Percentiles rank a stretch among this genome's conserved stretches.
phyloP scores from a whole-genome alignment of 2,329 filamentous ascomycete genomes.

The Sarocladium strictum region DNA sequence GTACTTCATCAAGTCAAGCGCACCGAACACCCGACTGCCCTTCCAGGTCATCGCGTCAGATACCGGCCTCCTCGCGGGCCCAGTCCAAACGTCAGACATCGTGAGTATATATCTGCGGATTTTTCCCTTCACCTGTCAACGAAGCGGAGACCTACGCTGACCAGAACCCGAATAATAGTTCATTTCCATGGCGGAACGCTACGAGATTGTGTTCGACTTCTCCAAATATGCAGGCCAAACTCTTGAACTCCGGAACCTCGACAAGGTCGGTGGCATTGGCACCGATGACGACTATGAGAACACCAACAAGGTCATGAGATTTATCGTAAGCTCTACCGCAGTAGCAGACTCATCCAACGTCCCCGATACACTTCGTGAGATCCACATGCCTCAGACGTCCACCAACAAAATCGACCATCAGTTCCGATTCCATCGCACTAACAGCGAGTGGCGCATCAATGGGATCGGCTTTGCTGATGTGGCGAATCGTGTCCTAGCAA shows the following conservation, averaged over 20 bases:
- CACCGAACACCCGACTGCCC: constrained; percentile 23
- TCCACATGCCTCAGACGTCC: constrained; percentile 29
- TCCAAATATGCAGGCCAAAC: constrained; percentile 39
- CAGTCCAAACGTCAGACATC: constrained; percentile 35
- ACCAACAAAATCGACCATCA: constrained; percentile 30
- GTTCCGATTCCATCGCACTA: constrained; percentile 37
- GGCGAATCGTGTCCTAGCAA: constrained; percentile 41
- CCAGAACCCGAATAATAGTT: constrained; percentile 11
- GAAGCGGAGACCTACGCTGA: too few relatives aligned
- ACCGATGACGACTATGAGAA: constrained; percentile 42
- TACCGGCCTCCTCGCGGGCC: constrained; percentile 40
- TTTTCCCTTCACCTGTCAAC: too few relatives aligned
- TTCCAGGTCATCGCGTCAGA: constrained; percentile 51
- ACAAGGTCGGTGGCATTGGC: constrained; percentile 25
- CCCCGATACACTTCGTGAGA: constrained; percentile 24
- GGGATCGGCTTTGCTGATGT: constrained; percentile 37
- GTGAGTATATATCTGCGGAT: neutral
- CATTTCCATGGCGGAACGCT: constrained; percentile 50
- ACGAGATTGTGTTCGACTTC: constrained; percentile 54
- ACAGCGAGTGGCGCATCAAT: constrained; percentile 43
- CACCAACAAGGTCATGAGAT: constrained; percentile 47
- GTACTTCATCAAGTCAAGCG: constrained; percentile 33
- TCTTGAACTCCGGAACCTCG: constrained; percentile 30
- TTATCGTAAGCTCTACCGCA: constrained; percentile 35
- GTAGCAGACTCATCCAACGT: constrained; percentile 29